phyloP scores from a whole-genome alignment of 768 basidiomycete genomes.

The Amanita jacksonii region DNA sequence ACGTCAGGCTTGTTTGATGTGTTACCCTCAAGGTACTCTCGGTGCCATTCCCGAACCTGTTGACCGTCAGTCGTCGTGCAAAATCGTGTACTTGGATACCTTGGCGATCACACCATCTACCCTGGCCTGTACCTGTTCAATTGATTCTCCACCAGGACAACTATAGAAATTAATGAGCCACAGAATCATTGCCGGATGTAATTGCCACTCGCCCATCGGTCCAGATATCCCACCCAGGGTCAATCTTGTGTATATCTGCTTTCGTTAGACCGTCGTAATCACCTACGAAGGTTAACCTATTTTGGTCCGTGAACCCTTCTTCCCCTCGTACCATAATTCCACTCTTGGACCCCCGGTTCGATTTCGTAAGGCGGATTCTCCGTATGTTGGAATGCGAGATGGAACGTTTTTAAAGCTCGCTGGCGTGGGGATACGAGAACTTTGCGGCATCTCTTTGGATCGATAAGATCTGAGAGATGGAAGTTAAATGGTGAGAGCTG shows the following conservation, averaged over 20 bases:
- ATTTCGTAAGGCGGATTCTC: conserved; percentile 38
- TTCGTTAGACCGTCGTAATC: conserved; percentile 78
- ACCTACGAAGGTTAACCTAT: conserved; percentile 27
- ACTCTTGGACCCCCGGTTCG: conserved; percentile 67
- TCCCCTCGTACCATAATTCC: conserved; percentile 62
- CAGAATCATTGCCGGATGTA: conserved; percentile 11
- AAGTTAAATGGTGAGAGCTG: conserved; percentile 1
- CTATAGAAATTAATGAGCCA: conserved; percentile 25
- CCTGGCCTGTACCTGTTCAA: conserved; percentile 66
- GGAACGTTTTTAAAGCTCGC: conserved; percentile 80
- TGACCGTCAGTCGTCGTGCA: not conserved
- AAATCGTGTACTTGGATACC: conserved; percentile 28
- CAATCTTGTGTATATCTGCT: conserved; percentile 64
- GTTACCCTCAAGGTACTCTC: conserved; percentile 58
- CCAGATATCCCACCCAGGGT: conserved; percentile 75
- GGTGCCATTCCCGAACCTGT: conserved; percentile 67
- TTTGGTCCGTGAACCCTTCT: not conserved
- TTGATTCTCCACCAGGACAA: conserved; percentile 84
- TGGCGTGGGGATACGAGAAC: conserved; percentile 81
- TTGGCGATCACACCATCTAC: conserved; percentile 70
- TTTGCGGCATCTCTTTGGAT: conserved; percentile 67
- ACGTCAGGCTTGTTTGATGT: conserved; percentile 58
- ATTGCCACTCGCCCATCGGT: conserved; percentile 54
- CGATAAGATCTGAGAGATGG: conserved; percentile 48
- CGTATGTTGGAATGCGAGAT: conserved; percentile 57